A percentile compares a stretch with the other conserved stretches of the same genome.
Evolutionary conservation across 1,139 yeast species (phyloP).

Genomic region (Geotrichum europaeum): DNA sequence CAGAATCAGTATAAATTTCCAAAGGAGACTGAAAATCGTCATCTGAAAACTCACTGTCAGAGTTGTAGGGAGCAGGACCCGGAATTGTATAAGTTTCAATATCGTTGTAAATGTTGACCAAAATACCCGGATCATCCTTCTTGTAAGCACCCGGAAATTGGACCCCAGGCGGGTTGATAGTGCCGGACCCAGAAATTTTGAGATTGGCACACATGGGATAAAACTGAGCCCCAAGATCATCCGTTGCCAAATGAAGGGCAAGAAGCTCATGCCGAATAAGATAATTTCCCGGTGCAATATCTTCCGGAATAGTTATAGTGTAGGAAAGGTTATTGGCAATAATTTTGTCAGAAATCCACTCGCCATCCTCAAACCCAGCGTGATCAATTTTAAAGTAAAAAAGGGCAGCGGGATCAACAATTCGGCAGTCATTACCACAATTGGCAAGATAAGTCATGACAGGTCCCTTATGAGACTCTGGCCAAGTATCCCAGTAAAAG

Average conservation of each 20-base stretch:
- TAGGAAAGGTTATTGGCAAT: conserved; percentile 16
- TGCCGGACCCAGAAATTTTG: conserved; percentile 17
- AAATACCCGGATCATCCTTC: conserved; percentile 17
- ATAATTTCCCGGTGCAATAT: conserved; percentile 16
- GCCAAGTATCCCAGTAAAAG: conserved; percentile 16
- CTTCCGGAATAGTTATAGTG: conserved; percentile 15
- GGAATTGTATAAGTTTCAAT: conserved; percentile 13
- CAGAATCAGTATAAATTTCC: too few species aligned
- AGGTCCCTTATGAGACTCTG: conserved; percentile 16
- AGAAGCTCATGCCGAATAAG: conserved; percentile 16
- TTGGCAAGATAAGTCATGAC: conserved; percentile 17
- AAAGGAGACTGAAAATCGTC: too few species aligned
- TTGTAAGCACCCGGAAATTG: conserved; percentile 18
- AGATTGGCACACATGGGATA: conserved; percentile 18
- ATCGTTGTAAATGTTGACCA: conserved; percentile 14
- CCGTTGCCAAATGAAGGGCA: conserved; percentile 11
- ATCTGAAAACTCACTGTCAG: background rate
- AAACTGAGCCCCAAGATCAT: conserved; percentile 15
- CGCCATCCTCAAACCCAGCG: conserved; percentile 8
- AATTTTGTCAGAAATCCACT: conserved; percentile 14
- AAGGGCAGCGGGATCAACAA: conserved; percentile 12
- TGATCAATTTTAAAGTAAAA: conserved; percentile 18
- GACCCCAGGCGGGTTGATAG: conserved; percentile 17
- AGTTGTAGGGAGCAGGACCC: conserved; percentile 14
- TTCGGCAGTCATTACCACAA: conserved; percentile 10